A percentile compares a stretch with the other conserved stretches of the same genome.
phyloP scores from a whole-genome alignment of 1,284 basidiomycete species.

The Apiotrichum mycotoxinovorans region DNA sequence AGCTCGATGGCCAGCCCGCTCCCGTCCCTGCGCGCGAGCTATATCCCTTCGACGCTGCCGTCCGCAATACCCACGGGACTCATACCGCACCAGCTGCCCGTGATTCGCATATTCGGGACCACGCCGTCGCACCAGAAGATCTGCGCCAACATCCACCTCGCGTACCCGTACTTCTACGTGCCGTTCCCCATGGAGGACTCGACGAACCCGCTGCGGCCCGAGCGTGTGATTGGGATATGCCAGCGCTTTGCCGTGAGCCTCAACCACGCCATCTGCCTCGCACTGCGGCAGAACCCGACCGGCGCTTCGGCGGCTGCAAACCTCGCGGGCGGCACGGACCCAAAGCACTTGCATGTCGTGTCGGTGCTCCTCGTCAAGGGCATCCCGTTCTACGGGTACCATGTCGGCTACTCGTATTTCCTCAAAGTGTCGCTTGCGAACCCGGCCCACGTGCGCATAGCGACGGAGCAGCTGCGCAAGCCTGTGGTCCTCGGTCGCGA shows the following conservation, averaged over 20 bases:
- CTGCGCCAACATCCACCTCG: constrained; percentile 83
- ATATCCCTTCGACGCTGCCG: constrained; percentile 58
- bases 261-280: constrained; percentile 48
- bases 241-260: constrained; percentile 46
- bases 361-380: constrained; percentile 84
- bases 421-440: constrained; percentile 81
- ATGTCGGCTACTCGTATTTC: constrained; percentile 78
- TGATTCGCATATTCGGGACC: constrained; percentile 81
- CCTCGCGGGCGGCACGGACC: constrained; percentile 41
- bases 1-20: constrained; percentile 44
- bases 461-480: constrained; percentile 70
- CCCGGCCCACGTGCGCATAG: constrained; percentile 64
- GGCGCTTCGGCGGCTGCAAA: constrained; percentile 23
- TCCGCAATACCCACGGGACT: constrained; percentile 45
- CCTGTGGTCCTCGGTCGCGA: constrained; percentile 74
- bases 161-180: constrained; percentile 57
- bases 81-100: constrained; percentile 63
- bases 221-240: constrained; percentile 45
- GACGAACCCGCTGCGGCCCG: constrained; percentile 44
- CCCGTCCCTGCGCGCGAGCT: constrained; percentile 29
- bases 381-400: constrained; percentile 93
- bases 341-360: constrained; percentile 53
- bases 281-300: constrained; percentile 44
- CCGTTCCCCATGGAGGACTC: constrained; percentile 55
- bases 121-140: constrained; percentile 73